Base-by-base conservation (phyloP, 192 early-diverging fungal genomes). In the Pilobolus umbonatus region DNA sequence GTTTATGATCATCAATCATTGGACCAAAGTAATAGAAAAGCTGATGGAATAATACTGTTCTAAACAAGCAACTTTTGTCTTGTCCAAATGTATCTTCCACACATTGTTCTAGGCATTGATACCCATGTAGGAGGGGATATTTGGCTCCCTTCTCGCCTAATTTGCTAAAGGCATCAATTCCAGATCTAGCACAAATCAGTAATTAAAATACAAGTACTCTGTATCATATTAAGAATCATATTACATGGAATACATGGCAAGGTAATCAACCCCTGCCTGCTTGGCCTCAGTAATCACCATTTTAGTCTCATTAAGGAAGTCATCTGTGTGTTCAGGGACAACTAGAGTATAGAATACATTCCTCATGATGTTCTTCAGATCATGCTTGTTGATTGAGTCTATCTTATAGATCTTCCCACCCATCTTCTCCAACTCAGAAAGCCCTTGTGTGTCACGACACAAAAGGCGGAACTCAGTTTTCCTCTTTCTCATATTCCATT, bases 181-280 rank as follows among this genome's bases (percentile, higher is more conserved):
- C 58, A 15, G 49, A 30, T 17, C 58, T 60, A 38, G 12, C 12
- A 59, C n/a, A n/a, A n/a, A n/a, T n/a, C n/a, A 34, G 47, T 58
- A 14, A 22, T 44, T 44, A 17, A 29, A 25, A 44, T 21, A 36
- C 22, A 30, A 24, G 12, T 34, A 14, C 2, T 35, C 15, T 34
- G 14, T 14, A 2, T 5, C 1, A 34, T 38, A 54, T 24, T 22
- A 54, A 21, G 26, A 5, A 54, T 26, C 45, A 60, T 34, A 49
- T 38, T 38, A 60, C 58, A 22, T 38, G 22, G 58, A 60, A 9
- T 36, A 22, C 31, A 60, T 38, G 9, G 46, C 35, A 19, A 49
- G 12, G 19, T 60, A 60, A 28, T 38, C 35, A 28, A 60, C 58
- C 11, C 25, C 25, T 48, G 32, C 21, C 14, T 22, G 1, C 19